Conservation (phyloP, 2,329 filamentous ascomycete species). For the Neurospora sp. region DNA sequence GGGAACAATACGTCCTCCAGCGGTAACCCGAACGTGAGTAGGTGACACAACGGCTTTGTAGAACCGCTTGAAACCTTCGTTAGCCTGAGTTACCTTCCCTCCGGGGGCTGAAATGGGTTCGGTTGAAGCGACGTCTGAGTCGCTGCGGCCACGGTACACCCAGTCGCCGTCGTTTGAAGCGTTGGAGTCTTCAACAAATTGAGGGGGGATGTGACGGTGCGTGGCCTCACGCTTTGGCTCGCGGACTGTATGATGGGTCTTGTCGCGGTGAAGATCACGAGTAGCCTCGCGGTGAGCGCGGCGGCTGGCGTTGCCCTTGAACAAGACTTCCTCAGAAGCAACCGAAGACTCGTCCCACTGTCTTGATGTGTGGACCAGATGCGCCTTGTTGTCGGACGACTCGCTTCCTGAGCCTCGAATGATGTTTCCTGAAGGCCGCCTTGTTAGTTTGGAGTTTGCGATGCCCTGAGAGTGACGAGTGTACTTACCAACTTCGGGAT, state of each 20-base stretch:
- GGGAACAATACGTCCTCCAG: slow-evolving; percentile 56
- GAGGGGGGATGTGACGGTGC: background rate
- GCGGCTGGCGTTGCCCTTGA: slow-evolving; percentile 25
- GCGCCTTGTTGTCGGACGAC: slow-evolving; percentile 6
- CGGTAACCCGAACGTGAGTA: slow-evolving; percentile 56
- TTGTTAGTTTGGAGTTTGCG: background rate
- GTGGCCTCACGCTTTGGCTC: background rate
- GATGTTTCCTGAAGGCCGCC: slow-evolving; percentile 17
- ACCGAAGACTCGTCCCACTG: slow-evolving; percentile 25
- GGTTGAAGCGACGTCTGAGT: slow-evolving; percentile 30
- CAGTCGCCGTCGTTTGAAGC: slow-evolving; percentile 22
- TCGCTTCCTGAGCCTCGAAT: slow-evolving; percentile 15
- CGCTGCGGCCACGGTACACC: slow-evolving; percentile 36
- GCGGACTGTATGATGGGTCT: slow-evolving; percentile 6
- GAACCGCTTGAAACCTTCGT: slow-evolving; percentile 57
- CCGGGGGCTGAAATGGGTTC: slow-evolving; percentile 45
- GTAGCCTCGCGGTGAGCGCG: slow-evolving; percentile 11
- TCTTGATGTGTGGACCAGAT: background rate
- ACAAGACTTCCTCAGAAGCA: slow-evolving; percentile 27
- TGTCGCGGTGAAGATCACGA: slow-evolving; percentile 7
- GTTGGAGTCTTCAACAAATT: slow-evolving; percentile 2
- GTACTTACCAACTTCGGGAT: slow-evolving; percentile 31
- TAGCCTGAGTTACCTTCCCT: slow-evolving; percentile 43
- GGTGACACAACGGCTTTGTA: slow-evolving; percentile 60
- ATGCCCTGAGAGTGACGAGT: background rate